Percentiles rank a stretch among this genome's conserved stretches.
phyloP scores from a whole-genome alignment of 257 asterid species.

The Rauvolfia tetraphylla region DNA sequence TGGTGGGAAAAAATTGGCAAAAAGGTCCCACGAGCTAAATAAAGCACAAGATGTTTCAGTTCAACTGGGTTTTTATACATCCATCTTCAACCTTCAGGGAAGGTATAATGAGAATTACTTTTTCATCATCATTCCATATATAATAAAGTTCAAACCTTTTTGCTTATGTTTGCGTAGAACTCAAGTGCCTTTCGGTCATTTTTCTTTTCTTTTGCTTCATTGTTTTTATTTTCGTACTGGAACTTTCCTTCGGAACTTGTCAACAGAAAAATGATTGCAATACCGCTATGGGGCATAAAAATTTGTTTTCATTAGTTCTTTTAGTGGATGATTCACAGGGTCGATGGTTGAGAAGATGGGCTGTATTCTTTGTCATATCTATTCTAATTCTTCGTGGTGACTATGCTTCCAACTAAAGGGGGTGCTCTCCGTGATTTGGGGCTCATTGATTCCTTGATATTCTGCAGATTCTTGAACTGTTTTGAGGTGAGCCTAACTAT shows the following conservation, averaged over 20 bases:
- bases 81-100: slow-evolving; percentile 22
- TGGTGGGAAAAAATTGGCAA: slow-evolving; percentile 29
- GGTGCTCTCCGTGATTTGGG: slow-evolving; percentile 55
- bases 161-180: slow-evolving; percentile 48
- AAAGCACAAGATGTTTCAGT: slow-evolving; percentile 38
- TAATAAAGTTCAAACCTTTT: slow-evolving; percentile 18
- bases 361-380: slow-evolving; percentile 37
- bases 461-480: slow-evolving; percentile 57
- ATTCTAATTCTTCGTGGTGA: slow-evolving; percentile 29
- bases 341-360: slow-evolving; percentile 35
- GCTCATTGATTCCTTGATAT: slow-evolving; percentile 52
- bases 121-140: slow-evolving; percentile 24
- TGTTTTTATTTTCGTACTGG: slow-evolving; percentile 17
- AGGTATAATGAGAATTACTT: slow-evolving; percentile 13
- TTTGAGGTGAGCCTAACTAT: slow-evolving; percentile 43
- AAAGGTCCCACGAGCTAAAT: slow-evolving; percentile 35
- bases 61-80: slow-evolving; percentile 1
- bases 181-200: slow-evolving; percentile 32
- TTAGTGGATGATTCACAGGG: slow-evolving; percentile 19
- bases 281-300: slow-evolving; percentile 11
- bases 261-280: slow-evolving; percentile 20
- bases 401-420: slow-evolving; percentile 50
- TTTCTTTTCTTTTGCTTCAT: slow-evolving; percentile 15
- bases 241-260: slow-evolving; percentile 36
- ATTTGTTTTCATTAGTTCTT: slow-evolving; percentile 12